phyloP scores from a whole-genome alignment of 1,284 basidiomycete species.

The Rhodofomes roseus region DNA sequence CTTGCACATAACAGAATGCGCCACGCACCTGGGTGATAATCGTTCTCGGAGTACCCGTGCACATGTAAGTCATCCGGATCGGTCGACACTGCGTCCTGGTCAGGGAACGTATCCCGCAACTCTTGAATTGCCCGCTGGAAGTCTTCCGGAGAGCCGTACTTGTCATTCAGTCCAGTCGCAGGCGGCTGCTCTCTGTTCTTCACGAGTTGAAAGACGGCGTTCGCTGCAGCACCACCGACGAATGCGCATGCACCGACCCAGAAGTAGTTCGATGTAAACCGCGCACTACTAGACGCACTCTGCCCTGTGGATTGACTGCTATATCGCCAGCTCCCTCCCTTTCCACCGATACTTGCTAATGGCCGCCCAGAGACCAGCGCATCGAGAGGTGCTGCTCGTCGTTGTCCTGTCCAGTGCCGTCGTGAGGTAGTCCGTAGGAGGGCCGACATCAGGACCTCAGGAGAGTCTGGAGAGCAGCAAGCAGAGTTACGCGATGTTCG shows the following conservation, averaged over 20 bases:
- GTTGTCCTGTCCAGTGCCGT: background rate
- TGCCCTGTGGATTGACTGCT: background rate
- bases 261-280: background rate
- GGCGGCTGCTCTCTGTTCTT: background rate
- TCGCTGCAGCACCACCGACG: background rate
- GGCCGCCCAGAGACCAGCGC: background rate
- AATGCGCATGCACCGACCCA: background rate
- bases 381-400: background rate
- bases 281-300: background rate
- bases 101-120: constrained; percentile 36
- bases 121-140: constrained; percentile 49
- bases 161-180: constrained; percentile 16
- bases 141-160: constrained; percentile 47
- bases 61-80: constrained; percentile 48
- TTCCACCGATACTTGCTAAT: background rate
- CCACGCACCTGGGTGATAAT: constrained; percentile 59
- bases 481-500: background rate
- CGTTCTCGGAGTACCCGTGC: constrained; percentile 57
- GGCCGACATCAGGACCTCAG: background rate
- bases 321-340: background rate
- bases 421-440: background rate
- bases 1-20: background rate
- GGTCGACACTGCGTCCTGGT: constrained; percentile 43
- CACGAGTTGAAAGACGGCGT: background rate
- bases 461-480: background rate